Evolutionary conservation across 441 rosid species (phyloP), one percentile per base, ranked within the genome.

Genomic region (Gossypium davidsonii): DNA sequence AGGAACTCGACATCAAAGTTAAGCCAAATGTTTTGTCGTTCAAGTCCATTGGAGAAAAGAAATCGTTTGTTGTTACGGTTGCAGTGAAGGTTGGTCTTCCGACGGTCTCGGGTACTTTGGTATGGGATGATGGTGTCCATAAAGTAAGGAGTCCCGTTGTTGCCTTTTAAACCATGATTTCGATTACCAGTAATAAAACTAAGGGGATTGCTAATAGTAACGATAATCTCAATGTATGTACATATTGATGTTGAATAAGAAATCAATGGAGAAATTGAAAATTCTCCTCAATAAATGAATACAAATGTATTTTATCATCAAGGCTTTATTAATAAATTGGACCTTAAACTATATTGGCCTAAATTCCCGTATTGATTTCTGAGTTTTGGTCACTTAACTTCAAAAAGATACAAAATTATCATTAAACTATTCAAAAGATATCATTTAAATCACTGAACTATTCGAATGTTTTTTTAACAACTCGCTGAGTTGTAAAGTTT

Each of bases 71-170:
- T 3, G 77, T 80, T 14, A 84, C 64, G 0, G 79, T 82, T 56
- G 5, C 42, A 8, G 12, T 37, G 5, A 66, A 44, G 20, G 2
- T 23, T 66, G 10, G 1, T 14, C 17, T 11, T 14, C 2, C 55
- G 0, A 72, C 63, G 2, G 48, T 75, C 11, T 77, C 81, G 0
- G 83, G 79, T 15, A 37, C 70, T 37, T 70, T 77, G 26, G 18
- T 59, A 15, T 79, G 76, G 79, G 80, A 78, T 57, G 83, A 84
- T 64, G 89, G 85, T 9, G 53, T 6, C n/a, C 72, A 77, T 55
- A 6, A 4, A 10, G 83, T 74, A 28, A 77, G 81, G 62, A 77
- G 81, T 15, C 83, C 81, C 1, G 25, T 80, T 37, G 71, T 48
- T 4, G 65, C 81, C 20, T 86, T 74, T 72, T 64, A 42, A 28